These are phyloP conservation scores for Lecanosticta acicola DNA, from an alignment of 2,329 filamentous ascomycete genomes.

Conservation along the genomic window DNA sequence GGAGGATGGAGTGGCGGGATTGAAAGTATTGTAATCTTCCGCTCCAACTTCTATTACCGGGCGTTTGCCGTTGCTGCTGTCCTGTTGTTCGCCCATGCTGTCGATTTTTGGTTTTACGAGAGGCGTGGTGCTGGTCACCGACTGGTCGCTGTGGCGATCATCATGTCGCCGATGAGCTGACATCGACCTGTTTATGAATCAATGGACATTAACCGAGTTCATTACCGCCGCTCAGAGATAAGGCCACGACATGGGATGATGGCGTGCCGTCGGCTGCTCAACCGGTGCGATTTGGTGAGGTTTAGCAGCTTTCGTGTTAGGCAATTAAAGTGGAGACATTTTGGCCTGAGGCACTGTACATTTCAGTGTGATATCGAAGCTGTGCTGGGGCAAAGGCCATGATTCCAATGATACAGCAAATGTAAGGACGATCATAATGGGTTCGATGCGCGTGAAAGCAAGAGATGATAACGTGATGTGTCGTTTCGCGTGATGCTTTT, in stretches of 20 bases:
- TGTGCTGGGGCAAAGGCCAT: too few species aligned
- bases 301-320: background rate
- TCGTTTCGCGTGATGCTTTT: constrained; percentile 14
- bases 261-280: constrained; percentile 2
- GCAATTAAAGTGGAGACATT: background rate
- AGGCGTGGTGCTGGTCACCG: background rate
- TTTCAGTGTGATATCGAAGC: too few species aligned
- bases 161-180: background rate
- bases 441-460: too few species aligned
- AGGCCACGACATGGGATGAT: background rate
- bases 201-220: too few species aligned
- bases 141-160: background rate
- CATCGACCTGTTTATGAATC: too few species aligned
- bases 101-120: background rate
- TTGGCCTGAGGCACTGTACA: too few species aligned
- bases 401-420: too few species aligned
- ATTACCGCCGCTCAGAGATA: background rate
- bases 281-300: constrained; percentile 1
- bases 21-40: constrained; percentile 7
- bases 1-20: constrained; percentile 4
- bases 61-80: constrained; percentile 1
- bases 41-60: background rate
- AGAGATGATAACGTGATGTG: background rate
- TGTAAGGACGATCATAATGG: too few species aligned
- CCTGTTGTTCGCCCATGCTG: background rate